Base-by-base conservation (phyloP, 495 filamentous ascomycete species). In the Tuber umbilicatum region DNA sequence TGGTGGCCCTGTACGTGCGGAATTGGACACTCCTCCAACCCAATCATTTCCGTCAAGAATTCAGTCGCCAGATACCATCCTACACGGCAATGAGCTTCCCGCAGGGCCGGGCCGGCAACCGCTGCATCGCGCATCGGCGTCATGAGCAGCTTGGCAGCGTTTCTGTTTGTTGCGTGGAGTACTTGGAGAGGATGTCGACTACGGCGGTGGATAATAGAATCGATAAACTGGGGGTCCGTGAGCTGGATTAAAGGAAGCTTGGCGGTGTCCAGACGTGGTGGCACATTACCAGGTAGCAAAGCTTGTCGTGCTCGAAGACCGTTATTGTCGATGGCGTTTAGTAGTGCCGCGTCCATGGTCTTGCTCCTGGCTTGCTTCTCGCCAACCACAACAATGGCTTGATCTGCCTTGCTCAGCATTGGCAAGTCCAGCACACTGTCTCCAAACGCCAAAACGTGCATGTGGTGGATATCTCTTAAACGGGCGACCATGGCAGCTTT, bases 321-420 rank as follows among this genome's bases (percentile, higher is more conserved):
- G 31, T 76, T 74, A 39, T 84, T 43, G 35, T 83, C 81, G 73
- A 92, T 86, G 6, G 85, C 86, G 27, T 81, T 71, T 16, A 39
- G 37, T 73, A 92, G 80, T 6, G 72, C 83, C 7, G 45, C 73
- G 4, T 90, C 88, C 89, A 91, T 91, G 0, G 82, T 84, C 73
- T 84, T 86, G 82, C 89, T 91, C 73, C 89, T 85, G 2, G 71
- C 76, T 0, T 79, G 27, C 78, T 86, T 81, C 9, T 87, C 80
- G 37, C 89, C 88, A 37, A 89, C 88, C 2, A 91, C 86, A 23
- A 91, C 84, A 43, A 90, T 78, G 39, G 89, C 88, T 74, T 86
- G 73, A 79, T 91, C 79, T 41, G 89, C 89, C 68, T 83, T 77
- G 45, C 21, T 50, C 45, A 50, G 9, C 45, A 92, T 91, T 23